Evolutionary conservation across 1,284 basidiomycete genomes (phyloP).

Genomic region (Ceratorhiza oryzae-sativae): DNA sequence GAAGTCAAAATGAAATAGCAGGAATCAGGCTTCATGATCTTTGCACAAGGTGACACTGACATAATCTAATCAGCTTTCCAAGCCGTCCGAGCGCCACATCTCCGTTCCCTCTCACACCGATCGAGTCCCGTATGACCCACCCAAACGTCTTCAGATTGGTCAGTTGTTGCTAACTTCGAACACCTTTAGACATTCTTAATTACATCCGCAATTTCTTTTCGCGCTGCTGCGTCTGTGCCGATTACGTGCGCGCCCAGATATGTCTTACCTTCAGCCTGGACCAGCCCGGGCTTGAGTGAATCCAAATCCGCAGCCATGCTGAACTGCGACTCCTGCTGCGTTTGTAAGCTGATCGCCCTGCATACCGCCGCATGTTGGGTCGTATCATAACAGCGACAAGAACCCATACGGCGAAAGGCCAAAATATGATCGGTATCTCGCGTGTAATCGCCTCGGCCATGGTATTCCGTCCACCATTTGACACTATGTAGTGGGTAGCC

Average conservation of each 20-base stretch:
- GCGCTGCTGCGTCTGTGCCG: slow-evolving; percentile 30
- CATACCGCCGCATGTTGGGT: background rate
- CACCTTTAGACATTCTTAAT: slow-evolving; percentile 1
- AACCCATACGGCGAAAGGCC: slow-evolving; percentile 10
- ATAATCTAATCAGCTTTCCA: background rate
- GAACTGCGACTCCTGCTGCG: background rate
- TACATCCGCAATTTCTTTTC: slow-evolving; percentile 7
- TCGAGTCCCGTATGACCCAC: no score
- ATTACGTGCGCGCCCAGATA: background rate
- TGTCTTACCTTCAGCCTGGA: slow-evolving; percentile 3
- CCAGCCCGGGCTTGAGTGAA: slow-evolving; percentile 36
- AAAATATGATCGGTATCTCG: slow-evolving; percentile 22
- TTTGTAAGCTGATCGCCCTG: slow-evolving; percentile 20
- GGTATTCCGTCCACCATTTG: slow-evolving; percentile 13
- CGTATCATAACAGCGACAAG: background rate
- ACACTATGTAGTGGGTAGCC: slow-evolving; percentile 19
- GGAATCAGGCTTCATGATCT: no score
- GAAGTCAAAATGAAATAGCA: no score
- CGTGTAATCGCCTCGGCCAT: slow-evolving; percentile 4
- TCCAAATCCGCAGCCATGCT: slow-evolving; percentile 30
- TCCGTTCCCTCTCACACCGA: slow-evolving; percentile 4
- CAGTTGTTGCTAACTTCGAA: slow-evolving; percentile 11
- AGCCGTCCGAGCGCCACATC: slow-evolving; percentile 10
- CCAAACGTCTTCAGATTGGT: slow-evolving; percentile 8
- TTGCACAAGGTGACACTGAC: no score